Evolutionary conservation across 768 basidiomycete species (phyloP).

Genomic region (Leucosporidium scottii): DNA sequence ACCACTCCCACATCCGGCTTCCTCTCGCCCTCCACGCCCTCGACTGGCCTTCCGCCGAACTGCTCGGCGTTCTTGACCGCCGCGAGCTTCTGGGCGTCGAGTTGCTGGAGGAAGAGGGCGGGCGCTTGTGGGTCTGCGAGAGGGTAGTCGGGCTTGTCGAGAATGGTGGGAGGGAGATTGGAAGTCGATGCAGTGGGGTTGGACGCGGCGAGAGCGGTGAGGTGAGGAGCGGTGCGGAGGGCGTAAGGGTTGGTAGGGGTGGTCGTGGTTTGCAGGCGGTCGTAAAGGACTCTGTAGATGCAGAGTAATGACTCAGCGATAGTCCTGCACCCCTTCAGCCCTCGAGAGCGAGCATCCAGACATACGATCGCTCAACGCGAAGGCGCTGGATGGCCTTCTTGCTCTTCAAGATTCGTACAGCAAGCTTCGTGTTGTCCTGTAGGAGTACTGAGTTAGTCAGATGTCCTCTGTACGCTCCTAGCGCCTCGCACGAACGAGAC

Average conservation of each 20-base stretch:
- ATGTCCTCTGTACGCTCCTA: background rate
- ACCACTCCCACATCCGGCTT: too few relatives aligned
- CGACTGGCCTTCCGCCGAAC: conserved; percentile 7
- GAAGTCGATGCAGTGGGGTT: conserved; percentile 8
- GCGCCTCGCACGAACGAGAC: background rate
- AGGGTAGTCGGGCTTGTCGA: conserved; percentile 13
- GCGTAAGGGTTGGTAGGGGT: conserved; percentile 30
- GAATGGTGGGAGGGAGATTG: conserved; percentile 18
- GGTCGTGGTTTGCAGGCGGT: conserved; percentile 22
- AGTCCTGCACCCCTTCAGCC: background rate
- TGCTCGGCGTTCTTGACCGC: conserved; percentile 9
- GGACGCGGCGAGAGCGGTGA: conserved; percentile 13
- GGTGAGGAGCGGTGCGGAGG: conserved; percentile 20
- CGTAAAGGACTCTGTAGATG: conserved; percentile 25
- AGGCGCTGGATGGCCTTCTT: conserved; percentile 33
- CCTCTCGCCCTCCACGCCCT: conserved; percentile 17
- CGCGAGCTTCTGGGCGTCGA: conserved; percentile 30
- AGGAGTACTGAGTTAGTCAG: too few relatives aligned
- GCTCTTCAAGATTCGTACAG: conserved; percentile 29
- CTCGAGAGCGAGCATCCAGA: background rate
- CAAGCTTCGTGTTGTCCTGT: conserved; percentile 33
- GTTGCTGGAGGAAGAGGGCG: conserved; percentile 18
- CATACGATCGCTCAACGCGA: conserved; percentile 30
- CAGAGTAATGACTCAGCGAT: background rate
- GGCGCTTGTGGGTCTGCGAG: conserved; percentile 19